Evolutionary conservation across 2,329 filamentous ascomycete genomes (phyloP), one percentile per base, ranked within the genome.

Genomic region (Calonectria hawksworthii): DNA sequence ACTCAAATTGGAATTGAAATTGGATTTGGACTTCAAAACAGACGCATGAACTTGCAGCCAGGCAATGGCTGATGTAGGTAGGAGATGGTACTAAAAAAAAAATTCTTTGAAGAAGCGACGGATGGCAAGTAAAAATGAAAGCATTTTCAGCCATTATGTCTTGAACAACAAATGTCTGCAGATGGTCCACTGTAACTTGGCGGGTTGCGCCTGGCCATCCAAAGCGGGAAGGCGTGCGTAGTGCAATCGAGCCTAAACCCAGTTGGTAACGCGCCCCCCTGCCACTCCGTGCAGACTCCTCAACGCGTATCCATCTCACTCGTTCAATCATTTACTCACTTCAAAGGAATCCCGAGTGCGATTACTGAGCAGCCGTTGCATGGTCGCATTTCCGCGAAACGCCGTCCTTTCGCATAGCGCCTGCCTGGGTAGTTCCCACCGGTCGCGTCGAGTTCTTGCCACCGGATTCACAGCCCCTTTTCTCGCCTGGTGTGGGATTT

Each of bases 231-330:
- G 59, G 74, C 70, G 70, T 38, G 66, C 23, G 65, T 51, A 68
- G 67, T 63, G 44, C 47, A 56, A 70, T 70, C 68, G 68, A 63
- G 72, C 32, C 72, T 74, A 74, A 72, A 56, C 72, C 67, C 59
- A 64, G 70, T 71, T 73, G 63, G 66, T 75, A 75, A 75, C 70
- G 74, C 74, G 74, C 70, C 63, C 74, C 71, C 70, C 66, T 69
- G 65, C 44, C 51, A 41, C 65, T 56, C 72, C 52, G 73, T 69
- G 73, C 73, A 75, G 70, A 75, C 74, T 75, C 74, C 74, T 75
- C 74, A 75, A 75, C 74, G 74, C 74, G 74, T 75, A 69, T 66
- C 52, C 67, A 66, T 70, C 65, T 69, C 65, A 44, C 68, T 69
- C 61, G 66, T 63, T 73, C 70, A 73, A 52, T 69, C 64, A 38